A percentile compares a stretch with the other conserved stretches of the same genome.
Conservation (phyloP, 2,329 filamentous ascomycete species). For the Neonectria punicea region DNA sequence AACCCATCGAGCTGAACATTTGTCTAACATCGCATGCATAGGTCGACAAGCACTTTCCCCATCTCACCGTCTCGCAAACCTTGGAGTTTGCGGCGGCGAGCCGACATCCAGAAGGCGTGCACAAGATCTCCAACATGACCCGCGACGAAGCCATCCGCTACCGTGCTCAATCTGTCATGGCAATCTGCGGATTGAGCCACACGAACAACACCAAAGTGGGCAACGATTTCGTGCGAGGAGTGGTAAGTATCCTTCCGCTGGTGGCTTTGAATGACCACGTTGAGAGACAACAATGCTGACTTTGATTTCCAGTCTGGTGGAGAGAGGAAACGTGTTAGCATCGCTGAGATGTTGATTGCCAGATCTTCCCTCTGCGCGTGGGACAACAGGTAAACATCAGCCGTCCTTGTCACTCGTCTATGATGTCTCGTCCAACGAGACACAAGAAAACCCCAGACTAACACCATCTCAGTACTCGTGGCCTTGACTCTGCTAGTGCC, state of each 20-base stretch:
- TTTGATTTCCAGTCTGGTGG: slow-evolving; percentile 60
- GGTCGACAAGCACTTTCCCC: slow-evolving; percentile 77
- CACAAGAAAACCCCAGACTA: slow-evolving; percentile 31
- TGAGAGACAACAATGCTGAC: too few species aligned
- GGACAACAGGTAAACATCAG: slow-evolving; percentile 44
- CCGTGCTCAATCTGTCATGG: slow-evolving; percentile 65
- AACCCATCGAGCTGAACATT: too few species aligned
- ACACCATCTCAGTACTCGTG: slow-evolving; percentile 60
- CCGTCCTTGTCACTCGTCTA: not conserved
- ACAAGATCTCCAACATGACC: too few species aligned
- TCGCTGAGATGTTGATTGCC: slow-evolving; percentile 78
- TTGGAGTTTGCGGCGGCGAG: slow-evolving; percentile 76
- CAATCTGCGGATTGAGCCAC: slow-evolving; percentile 76
- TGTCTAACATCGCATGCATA: slow-evolving; percentile 39
- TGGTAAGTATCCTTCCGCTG: slow-evolving; percentile 42
- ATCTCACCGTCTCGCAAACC: slow-evolving; percentile 78
- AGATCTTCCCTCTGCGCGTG: slow-evolving; percentile 65
- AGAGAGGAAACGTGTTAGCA: slow-evolving; percentile 80
- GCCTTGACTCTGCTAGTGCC: slow-evolving; percentile 77
- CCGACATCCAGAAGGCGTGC: slow-evolving; percentile 58
- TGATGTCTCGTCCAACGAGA: not conserved
- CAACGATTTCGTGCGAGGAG: slow-evolving; percentile 76
- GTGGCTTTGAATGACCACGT: too few species aligned
- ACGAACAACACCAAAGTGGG: slow-evolving; percentile 78
- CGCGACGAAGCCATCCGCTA: slow-evolving; percentile 70